Percentiles rank a stretch among this genome's conserved stretches.
phyloP scores from a whole-genome alignment of 345 rosid species.

The Streptanthus diversifolius region DNA sequence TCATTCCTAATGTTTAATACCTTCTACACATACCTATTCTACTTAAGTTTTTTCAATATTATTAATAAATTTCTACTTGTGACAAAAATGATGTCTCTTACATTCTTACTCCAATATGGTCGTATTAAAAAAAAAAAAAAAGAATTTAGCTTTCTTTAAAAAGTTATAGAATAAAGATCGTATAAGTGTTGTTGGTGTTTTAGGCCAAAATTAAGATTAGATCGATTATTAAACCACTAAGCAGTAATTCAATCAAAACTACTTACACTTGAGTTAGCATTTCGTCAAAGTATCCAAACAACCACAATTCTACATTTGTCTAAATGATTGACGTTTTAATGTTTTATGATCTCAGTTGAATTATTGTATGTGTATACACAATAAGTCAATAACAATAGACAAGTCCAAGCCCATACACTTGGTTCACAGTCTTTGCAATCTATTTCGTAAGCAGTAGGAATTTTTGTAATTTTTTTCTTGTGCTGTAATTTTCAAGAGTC shows the following conservation, averaged over 20 bases:
- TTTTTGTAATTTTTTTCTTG: not conserved
- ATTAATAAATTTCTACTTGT: not conserved
- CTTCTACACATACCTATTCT: not conserved
- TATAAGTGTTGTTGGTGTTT: not conserved
- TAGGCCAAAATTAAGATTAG: slow-evolving; percentile 26
- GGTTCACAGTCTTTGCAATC: not conserved
- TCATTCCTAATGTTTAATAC: not conserved
- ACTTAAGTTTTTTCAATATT: not conserved
- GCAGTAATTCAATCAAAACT: not conserved
- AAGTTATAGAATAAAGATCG: not conserved
- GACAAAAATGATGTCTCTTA: not conserved
- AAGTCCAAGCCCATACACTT: not conserved
- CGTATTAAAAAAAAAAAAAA: not conserved
- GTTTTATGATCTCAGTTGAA: not conserved
- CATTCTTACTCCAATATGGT: not conserved
- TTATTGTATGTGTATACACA: not conserved
- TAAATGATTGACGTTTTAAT: slow-evolving; percentile 14
- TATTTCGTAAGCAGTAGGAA: not conserved
- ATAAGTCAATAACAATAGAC: not conserved
- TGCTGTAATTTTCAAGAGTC: not conserved
- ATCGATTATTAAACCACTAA: not conserved
- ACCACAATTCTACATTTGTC: not conserved
- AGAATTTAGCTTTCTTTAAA: not conserved
- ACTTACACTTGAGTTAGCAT: not conserved
- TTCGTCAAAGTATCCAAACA: slow-evolving; percentile 9